Base-by-base conservation (phyloP, 192 early-diverging fungal species). In the Podila clonocystis region DNA sequence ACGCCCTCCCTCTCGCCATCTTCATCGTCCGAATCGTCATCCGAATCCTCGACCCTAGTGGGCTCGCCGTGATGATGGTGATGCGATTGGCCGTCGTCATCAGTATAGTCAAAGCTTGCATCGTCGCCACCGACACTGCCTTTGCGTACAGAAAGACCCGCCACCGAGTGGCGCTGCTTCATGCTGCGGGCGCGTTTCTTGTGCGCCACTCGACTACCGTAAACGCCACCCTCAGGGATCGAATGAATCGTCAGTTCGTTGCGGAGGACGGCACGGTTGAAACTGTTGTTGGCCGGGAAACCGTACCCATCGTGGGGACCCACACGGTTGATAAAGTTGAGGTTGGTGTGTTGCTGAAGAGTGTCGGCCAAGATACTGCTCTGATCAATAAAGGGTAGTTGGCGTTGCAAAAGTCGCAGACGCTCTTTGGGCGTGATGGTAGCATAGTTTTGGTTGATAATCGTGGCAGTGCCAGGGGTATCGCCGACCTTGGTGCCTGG, bases 321-420 rank as follows among this genome's bases (percentile, higher is more conserved):
- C 6, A 20, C 64, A 26, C 60, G 65, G 29, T 26, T 68, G 29
- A 74, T 74, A 52, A 67, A 68, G 65, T 68, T 28, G 45, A 74
- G 50, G 28, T 63, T 68, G 8, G 33, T 67, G 9, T 62, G 73
- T 1, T 74, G 31, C 24, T 62, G 65, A 22, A 74, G 60, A 13
- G 73, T 68, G 60, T 49, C 62, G 30, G 63, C 65, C 30, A 74
- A 52, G 29, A 74, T 74, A 45, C 65, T 68, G 50, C 62, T 48
- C 17, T 31, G 30, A 17, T 38, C 50, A 34, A 67, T 61, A 26
- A 61, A 38, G 30, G 73, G 58, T 4, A 74, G 31, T 7, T 62
- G 58, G 8, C 73, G 65, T n/a, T 74, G 65, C n/a, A 74, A 45
- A 20, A 62, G 73, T 5, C 26, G 52, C 20, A 65, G 58, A 9